A percentile compares a stretch with the other conserved stretches of the same genome.
Evolutionary conservation across 2,329 filamentous ascomycete genomes (phyloP).

Genomic region (Aaosphaeria pasadenensis): DNA sequence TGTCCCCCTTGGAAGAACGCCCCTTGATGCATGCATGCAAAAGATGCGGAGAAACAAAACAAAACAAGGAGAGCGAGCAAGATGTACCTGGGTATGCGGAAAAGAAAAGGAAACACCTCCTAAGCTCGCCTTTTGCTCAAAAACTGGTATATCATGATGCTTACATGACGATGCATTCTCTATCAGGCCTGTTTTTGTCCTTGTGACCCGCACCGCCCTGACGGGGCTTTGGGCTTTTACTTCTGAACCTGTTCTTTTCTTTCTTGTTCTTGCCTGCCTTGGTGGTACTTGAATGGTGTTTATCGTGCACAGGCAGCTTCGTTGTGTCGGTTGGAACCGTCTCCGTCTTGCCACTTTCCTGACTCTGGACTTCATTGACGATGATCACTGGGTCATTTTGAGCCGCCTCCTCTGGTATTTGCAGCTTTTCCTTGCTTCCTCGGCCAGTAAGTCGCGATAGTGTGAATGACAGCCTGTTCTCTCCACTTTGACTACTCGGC

Average conservation of each 20-base stretch:
- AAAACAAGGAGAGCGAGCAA: too few relatives aligned
- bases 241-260: conserved; percentile 29
- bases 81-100: too few relatives aligned
- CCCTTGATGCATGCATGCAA: too few relatives aligned
- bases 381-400: conserved; percentile 27
- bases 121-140: too few relatives aligned
- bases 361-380: conserved; percentile 17
- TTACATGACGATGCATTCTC: conserved; percentile 46
- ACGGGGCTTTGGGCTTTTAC: conserved; percentile 41
- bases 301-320: conserved; percentile 18
- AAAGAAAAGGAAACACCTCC: too few relatives aligned
- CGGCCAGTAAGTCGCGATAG: conserved; percentile 38
- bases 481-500: conserved; percentile 40
- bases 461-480: conserved; percentile 42
- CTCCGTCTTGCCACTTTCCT: conserved; percentile 7
- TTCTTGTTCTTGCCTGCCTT: conserved; percentile 27
- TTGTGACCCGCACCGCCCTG: conserved; percentile 17
- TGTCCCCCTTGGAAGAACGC: too few relatives aligned
- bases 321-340: not conserved
- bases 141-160: not conserved
- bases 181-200: conserved; percentile 33
- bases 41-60: too few relatives aligned
- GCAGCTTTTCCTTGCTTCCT: conserved; percentile 42
- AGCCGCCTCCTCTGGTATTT: conserved; percentile 13
- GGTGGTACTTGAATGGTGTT: conserved; percentile 20